A percentile compares a stretch with the other conserved stretches of the same genome.
phyloP scores from a whole-genome alignment of 2,329 filamentous ascomycete genomes.

The Penicillium freii region DNA sequence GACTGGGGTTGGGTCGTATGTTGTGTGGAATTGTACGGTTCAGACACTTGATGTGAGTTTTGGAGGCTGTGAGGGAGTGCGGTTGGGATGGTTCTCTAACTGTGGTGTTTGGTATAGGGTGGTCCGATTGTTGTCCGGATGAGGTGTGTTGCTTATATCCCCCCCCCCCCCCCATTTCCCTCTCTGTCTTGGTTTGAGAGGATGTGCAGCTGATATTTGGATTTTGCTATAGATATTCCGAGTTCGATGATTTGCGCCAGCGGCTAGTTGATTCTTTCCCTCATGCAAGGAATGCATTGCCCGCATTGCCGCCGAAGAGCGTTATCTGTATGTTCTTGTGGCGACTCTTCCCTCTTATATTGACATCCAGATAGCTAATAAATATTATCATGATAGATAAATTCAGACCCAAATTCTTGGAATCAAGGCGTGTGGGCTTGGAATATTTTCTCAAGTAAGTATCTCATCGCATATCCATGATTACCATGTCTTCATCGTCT shows the following conservation, averaged over 20 bases:
- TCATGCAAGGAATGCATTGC: conserved; percentile 78
- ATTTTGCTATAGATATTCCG: conserved; percentile 66
- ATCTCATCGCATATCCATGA: not conserved
- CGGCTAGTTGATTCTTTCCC: conserved; percentile 79
- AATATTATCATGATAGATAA: conserved; percentile 43
- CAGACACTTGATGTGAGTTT: conserved; percentile 74
- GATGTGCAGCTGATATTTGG: conserved; percentile 15
- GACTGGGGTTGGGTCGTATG: conserved; percentile 75
- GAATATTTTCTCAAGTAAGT: conserved; percentile 91
- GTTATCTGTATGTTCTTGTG: conserved; percentile 65
- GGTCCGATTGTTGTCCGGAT: conserved; percentile 59
- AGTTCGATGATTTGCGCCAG: conserved; percentile 80
- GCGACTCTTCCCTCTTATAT: not conserved
- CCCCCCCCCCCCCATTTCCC: accelerated
- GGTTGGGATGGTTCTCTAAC: not conserved
- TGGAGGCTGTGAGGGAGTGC: not conserved
- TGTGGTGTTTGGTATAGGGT: conserved; percentile 40
- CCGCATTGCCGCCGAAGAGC: conserved; percentile 87
- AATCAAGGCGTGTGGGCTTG: conserved; percentile 75
- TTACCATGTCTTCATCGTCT: not conserved
- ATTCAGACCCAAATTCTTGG: conserved; percentile 80
- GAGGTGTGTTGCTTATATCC: conserved; percentile 43
- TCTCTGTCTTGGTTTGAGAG: not conserved
- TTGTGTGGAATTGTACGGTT: conserved; percentile 89
- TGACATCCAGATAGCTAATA: conserved; percentile 4